Evolutionary conservation across 2,329 filamentous ascomycete species (phyloP), one percentile per base, ranked within the genome.

Genomic region (Neurospora sp.): DNA sequence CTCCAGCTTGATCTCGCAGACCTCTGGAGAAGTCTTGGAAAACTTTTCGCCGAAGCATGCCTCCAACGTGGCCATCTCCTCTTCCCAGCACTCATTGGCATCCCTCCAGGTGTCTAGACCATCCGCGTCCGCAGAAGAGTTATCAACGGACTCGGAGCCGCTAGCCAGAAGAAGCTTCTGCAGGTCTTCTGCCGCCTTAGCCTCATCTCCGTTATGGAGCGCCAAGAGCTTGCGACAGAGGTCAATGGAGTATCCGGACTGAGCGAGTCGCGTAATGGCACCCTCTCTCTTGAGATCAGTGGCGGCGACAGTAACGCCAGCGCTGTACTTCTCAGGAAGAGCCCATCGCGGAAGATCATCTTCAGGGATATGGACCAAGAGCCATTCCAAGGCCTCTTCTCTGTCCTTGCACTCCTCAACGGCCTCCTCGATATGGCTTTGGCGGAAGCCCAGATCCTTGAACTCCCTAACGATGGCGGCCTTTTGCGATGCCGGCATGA

Each of bases 331-430:
- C 80, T 96, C 94, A 0, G 96, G 96, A 58, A 99, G 82, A 75
- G 93, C 93, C 93, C 95, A 98, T 7, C 87, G 84, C 1, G 96
- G 96, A n/a, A 98, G 82, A 76, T 98, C 96, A 78, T 99, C 96
- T 78, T 99, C 96, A 1, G 96, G 96, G 2, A 99, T 93, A 80
- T 99, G 95, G 68, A 98, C 94, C 67, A 99, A 86, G 17, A 99
- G 85, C 96, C 96, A 99, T 79, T 98, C 95, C 2, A 99, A 85
- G 17, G 93, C 90, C 80, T 99, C 96, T 78, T 97, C 94, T 38
- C 91, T 87, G 78, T 97, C 93, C 79, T 95, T 96, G 82, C 94
- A 97, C 76, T 94, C 89, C 66, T 89, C 89, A 0, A 92, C 88
- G 9, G 96, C 95, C 81, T 99, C 96, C 77, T 96, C 89, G 52